Conservation (phyloP, 495 filamentous ascomycete species). For the Diplogelasinospora grovesii region DNA sequence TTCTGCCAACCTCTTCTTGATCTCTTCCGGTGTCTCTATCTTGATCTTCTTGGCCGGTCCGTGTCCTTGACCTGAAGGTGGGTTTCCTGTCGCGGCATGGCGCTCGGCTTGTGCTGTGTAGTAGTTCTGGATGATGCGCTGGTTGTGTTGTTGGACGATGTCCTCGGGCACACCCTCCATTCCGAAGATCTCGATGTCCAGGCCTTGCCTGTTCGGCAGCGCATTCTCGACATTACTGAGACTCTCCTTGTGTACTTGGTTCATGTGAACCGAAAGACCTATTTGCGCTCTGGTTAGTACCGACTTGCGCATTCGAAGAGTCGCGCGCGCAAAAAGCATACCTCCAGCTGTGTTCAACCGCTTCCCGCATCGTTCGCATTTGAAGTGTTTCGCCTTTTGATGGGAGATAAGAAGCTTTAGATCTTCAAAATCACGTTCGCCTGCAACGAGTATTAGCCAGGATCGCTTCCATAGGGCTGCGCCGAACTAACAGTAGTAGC, state of each 20-base stretch:
- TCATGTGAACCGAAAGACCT: constrained; percentile 96
- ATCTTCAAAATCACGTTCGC: constrained; percentile 95
- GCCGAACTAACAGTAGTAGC: constrained; percentile 74
- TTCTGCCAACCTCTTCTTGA: constrained; percentile 77
- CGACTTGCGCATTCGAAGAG: not conserved
- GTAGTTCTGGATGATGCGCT: constrained; percentile 74
- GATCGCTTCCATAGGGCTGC: not conserved
- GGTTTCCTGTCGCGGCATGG: constrained; percentile 76
- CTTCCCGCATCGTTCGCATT: constrained; percentile 82
- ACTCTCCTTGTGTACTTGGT: constrained; percentile 94
- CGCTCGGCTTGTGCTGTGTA: constrained; percentile 80
- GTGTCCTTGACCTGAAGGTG: constrained; percentile 52
- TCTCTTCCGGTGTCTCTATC: constrained; percentile 64
- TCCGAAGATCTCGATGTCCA: constrained; percentile 94
- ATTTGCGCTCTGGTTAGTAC: constrained; percentile 15
- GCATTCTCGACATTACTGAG: constrained; percentile 85
- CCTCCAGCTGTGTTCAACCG: constrained; percentile 93
- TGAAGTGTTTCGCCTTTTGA: constrained; percentile 98
- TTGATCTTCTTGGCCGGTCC: constrained; percentile 71
- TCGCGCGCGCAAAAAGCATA: constrained; percentile 31
- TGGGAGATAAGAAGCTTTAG: constrained; percentile 91
- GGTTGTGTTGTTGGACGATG: constrained; percentile 70
- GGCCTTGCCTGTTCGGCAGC: constrained; percentile 68
- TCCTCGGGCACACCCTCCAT: constrained; percentile 96
- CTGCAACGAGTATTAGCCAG: constrained; percentile 27